Evolutionary conservation across 2,329 filamentous ascomycete species (phyloP).

Genomic region (Exutisphaerella laricina): DNA sequence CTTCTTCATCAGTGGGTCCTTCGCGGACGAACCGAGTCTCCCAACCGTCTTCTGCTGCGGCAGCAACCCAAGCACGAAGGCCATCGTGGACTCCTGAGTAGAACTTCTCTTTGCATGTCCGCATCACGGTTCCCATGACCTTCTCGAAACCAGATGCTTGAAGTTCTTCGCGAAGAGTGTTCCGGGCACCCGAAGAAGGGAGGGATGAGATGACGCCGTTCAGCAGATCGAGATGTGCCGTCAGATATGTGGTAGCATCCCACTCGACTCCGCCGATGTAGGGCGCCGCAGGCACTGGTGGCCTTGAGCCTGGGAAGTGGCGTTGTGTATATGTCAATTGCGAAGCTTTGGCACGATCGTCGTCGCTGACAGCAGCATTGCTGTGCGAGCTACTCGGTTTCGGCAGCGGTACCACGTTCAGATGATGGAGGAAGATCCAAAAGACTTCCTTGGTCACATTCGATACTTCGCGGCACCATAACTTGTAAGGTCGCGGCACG

Average conservation of each 20-base stretch:
- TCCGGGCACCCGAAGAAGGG: constrained; percentile 64
- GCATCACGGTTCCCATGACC: constrained; percentile 73
- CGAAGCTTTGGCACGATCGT: constrained; percentile 19
- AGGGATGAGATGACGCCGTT: constrained; percentile 85
- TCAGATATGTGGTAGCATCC: constrained; percentile 96
- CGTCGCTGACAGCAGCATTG: constrained; percentile 16
- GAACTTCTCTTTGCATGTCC: constrained; percentile 96
- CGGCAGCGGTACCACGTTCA: constrained; percentile 75
- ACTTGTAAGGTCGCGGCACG: constrained; percentile 76
- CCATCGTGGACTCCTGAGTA: constrained; percentile 88
- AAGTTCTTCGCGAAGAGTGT: constrained; percentile 69
- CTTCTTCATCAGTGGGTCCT: constrained; percentile 51
- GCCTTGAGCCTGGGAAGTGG: constrained; percentile 78
- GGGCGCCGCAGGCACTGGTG: constrained; percentile 86
- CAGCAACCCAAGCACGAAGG: constrained; percentile 82
- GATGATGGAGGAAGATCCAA: constrained; percentile 95
- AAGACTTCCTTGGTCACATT: constrained; percentile 97
- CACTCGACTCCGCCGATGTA: constrained; percentile 97
- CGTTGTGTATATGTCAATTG: constrained; percentile 49
- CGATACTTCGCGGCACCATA: constrained; percentile 89
- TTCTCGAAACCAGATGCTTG: constrained; percentile 86
- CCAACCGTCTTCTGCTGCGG: constrained; percentile 84
- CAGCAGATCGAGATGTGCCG: constrained; percentile 84
- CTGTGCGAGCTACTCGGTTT: constrained; percentile 24
- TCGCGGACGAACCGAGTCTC: constrained; percentile 73